Evolutionary conservation across 2,329 filamentous ascomycete species (phyloP).

Genomic region (Eurotiales sp.): DNA sequence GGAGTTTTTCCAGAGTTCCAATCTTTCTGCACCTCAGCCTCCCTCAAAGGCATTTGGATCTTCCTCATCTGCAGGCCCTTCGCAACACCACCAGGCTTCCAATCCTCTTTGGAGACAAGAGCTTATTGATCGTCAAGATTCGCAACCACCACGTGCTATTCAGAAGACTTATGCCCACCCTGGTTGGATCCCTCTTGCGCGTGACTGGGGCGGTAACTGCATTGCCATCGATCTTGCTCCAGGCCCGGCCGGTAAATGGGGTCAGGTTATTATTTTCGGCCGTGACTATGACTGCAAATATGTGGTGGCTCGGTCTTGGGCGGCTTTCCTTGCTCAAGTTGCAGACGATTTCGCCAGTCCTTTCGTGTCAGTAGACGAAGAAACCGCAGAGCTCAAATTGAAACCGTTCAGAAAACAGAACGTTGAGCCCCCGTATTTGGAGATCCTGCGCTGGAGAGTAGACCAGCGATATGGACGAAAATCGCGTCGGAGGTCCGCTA

Average conservation of each 20-base stretch:
- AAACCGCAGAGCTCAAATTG: conserved; percentile 84
- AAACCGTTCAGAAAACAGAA: conserved; percentile 85
- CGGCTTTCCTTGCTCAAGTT: conserved; percentile 75
- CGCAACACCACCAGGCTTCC: conserved; percentile 51
- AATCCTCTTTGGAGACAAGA: conserved; percentile 78
- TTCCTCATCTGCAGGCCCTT: conserved; percentile 59
- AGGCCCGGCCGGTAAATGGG: conserved; percentile 86
- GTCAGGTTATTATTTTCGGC: conserved; percentile 93
- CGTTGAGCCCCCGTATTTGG: conserved; percentile 89
- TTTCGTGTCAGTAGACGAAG: conserved; percentile 90
- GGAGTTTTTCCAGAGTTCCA: conserved; percentile 68
- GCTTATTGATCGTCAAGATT: conserved; percentile 78
- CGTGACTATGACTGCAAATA: conserved; percentile 99
- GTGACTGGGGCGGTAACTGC: conserved; percentile 99
- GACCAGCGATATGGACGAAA: conserved; percentile 86
- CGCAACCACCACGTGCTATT: conserved; percentile 77
- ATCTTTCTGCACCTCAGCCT: conserved; percentile 53
- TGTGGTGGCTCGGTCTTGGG: conserved; percentile 90
- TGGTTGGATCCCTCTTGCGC: conserved; percentile 90
- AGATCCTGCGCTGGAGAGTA: conserved; percentile 89
- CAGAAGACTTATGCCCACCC: conserved; percentile 92
- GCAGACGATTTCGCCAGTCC: conserved; percentile 88
- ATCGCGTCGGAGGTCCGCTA: conserved; percentile 47
- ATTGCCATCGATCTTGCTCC: conserved; percentile 89
- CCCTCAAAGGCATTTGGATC: conserved; percentile 65